Conservation (phyloP, 495 filamentous ascomycete species). For the Apiosordaria backusii region DNA sequence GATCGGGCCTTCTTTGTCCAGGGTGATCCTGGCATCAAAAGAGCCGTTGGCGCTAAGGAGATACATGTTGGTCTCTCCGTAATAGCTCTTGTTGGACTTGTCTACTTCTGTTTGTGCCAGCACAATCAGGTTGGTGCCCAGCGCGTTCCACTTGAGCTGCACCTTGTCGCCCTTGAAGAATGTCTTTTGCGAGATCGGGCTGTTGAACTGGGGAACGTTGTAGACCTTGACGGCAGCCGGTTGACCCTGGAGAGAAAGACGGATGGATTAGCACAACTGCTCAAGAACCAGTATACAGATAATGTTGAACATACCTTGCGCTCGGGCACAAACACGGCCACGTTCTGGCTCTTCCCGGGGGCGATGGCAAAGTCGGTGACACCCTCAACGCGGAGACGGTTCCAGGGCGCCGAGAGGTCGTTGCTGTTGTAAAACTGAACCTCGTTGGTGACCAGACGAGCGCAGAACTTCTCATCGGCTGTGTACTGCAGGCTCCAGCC, state of each 20-base stretch:
- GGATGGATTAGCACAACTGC: slow-evolving; percentile 12
- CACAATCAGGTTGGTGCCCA: slow-evolving; percentile 87
- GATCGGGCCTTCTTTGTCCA: slow-evolving; percentile 97
- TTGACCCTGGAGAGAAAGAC: slow-evolving; percentile 60
- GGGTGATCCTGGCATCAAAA: slow-evolving; percentile 85
- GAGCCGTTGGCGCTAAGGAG: slow-evolving; percentile 86
- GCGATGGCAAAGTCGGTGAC: slow-evolving; percentile 86
- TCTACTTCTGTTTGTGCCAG: slow-evolving; percentile 98
- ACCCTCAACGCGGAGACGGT: slow-evolving; percentile 89
- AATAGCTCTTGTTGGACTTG: slow-evolving; percentile 96
- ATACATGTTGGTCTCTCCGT: slow-evolving; percentile 97
- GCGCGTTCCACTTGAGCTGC: slow-evolving; percentile 92
- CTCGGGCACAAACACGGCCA: slow-evolving; percentile 92
- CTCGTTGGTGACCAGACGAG: slow-evolving; percentile 91
- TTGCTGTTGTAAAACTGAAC: slow-evolving; percentile 92
- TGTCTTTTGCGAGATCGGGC: slow-evolving; percentile 87
- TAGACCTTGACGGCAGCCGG: slow-evolving; percentile 92
- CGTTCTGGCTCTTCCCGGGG: slow-evolving; percentile 79
- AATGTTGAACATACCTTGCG: slow-evolving; percentile 64
- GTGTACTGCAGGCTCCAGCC: slow-evolving; percentile 99
- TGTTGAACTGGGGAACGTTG: slow-evolving; percentile 78
- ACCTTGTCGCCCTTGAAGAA: slow-evolving; percentile 99
- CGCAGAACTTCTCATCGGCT: slow-evolving; percentile 85
- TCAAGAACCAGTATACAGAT: neutral
- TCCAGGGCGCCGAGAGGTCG: slow-evolving; percentile 84